Conservation (phyloP, 306 rosid species). For the Prunus armeniaca region DNA sequence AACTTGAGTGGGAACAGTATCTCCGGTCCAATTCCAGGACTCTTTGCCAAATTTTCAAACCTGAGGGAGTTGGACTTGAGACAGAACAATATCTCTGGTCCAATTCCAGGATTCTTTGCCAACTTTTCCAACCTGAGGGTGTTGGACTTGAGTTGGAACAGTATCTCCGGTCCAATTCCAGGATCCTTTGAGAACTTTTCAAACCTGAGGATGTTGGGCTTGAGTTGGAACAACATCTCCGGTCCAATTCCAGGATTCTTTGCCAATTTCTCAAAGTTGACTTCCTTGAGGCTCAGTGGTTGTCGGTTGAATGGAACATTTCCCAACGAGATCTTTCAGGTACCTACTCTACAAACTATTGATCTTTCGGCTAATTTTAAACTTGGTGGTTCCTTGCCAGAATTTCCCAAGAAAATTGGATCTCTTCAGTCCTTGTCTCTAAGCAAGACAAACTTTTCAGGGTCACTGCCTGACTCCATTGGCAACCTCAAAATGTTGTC, state of each 20-base stretch:
- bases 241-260: too few relatives aligned
- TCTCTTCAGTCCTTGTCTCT: neutral
- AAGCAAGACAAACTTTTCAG: neutral
- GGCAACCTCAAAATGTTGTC: conserved; percentile 13
- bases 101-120: too few relatives aligned
- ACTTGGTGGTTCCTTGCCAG: conserved; percentile 18
- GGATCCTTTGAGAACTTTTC: too few relatives aligned
- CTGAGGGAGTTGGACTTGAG: neutral
- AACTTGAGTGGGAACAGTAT: too few relatives aligned
- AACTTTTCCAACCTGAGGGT: too few relatives aligned
- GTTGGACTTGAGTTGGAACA: too few relatives aligned
- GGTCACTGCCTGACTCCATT: conserved; percentile 19
- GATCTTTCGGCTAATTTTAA: neutral
- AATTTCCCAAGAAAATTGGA: neutral
- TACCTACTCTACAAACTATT: neutral
- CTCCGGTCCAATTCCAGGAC: too few relatives aligned
- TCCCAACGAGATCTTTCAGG: conserved; percentile 9
- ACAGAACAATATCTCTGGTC: too few relatives aligned
- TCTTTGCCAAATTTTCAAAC: too few relatives aligned
- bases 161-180: too few relatives aligned
- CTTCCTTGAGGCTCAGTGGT: conserved; percentile 1
- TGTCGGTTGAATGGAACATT: neutral
- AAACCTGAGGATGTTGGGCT: too few relatives aligned
- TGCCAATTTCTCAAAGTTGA: conserved; percentile 13
- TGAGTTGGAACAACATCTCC: too few relatives aligned